Base-by-base conservation (phyloP, 1,139 yeast genomes). In the Trichomonascaceae sp. region DNA sequence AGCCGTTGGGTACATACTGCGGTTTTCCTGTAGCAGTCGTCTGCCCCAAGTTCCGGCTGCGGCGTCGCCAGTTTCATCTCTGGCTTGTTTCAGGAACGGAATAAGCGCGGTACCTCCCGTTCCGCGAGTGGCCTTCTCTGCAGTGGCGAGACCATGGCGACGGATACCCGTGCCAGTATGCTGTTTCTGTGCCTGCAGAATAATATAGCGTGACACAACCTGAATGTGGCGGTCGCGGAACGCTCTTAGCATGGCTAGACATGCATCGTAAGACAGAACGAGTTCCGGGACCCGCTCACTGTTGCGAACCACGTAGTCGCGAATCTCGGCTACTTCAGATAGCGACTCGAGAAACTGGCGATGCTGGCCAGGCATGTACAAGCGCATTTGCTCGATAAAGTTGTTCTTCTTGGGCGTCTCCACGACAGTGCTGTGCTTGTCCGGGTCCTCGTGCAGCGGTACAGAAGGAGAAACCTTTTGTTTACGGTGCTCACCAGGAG, bases 151-250 rank as follows among this genome's bases (percentile, higher is more conserved):
- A 2, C 63, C 63, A n/a, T 52, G 50, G 15, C 57, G 45, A 26
- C 48, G 45, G 13, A 58, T 43, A 23, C 44, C 43, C 5, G 31
- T 11, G 8, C 45, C 49, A 5, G 43, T 28, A 13, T 35, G 27
- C 36, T 44, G 37, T 44, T 41, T 52, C 45, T 33, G 62, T 5
- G 94, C 85, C 51, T 80, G 96, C 28, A 84, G 61, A 23, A 87
- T 69, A 42, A 87, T 71, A 50, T 81, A 87, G 41, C 95, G 67
- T 5, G 95, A 79, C 11, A 87, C 95, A 38, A 87, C 76, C 54
- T 84, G 94, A 41, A 87, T 82, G 53, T 87, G 97, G 53, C 81
- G 84, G 56, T 85, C 94, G 54, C 97, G 70, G 62, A 87, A 85
- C 41, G 77, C 65, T 50, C 87, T 78, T 50, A 87, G 64, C 87